Evolutionary conservation across 2,329 filamentous ascomycete genomes (phyloP).

Genomic region (Chaetomium strumarium): DNA sequence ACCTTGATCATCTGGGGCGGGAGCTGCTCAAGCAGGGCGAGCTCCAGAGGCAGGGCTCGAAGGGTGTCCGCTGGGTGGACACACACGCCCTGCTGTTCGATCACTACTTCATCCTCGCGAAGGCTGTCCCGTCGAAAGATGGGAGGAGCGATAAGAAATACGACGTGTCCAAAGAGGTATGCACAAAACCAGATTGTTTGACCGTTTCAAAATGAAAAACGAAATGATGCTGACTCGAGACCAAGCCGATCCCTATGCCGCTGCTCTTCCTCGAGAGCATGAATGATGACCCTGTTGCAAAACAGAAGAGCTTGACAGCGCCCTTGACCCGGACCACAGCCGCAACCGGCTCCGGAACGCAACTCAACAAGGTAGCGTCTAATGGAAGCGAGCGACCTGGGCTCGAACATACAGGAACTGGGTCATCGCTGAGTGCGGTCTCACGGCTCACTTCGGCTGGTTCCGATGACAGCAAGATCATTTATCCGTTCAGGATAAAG

Average conservation of each 20-base stretch:
- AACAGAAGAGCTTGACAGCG: constrained; percentile 67
- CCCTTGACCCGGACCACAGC: constrained; percentile 54
- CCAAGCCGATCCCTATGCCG: constrained; percentile 87
- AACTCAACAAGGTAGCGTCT: constrained; percentile 50
- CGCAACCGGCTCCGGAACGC: constrained; percentile 50
- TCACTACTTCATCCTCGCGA: constrained; percentile 90
- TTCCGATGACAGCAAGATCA: constrained; percentile 68
- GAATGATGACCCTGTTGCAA: constrained; percentile 85
- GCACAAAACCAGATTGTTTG: not conserved
- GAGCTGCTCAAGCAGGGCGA: constrained; percentile 87
- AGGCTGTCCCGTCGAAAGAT: constrained; percentile 65
- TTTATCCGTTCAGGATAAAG: constrained; percentile 94
- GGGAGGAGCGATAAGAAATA: constrained; percentile 74
- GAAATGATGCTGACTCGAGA: constrained; percentile 24
- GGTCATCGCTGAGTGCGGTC: constrained; percentile 55
- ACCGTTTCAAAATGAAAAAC: too few species aligned
- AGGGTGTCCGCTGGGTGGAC: constrained; percentile 88
- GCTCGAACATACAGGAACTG: constrained; percentile 63
- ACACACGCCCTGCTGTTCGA: constrained; percentile 92
- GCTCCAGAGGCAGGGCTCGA: constrained; percentile 79
- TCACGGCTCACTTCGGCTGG: constrained; percentile 38
- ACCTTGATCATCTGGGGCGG: constrained; percentile 88
- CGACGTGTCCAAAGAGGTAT: constrained; percentile 83
- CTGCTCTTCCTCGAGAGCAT: constrained; percentile 86
- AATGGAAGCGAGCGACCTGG: constrained; percentile 50